Evolutionary conservation across 1,284 basidiomycete genomes (phyloP).

Genomic region (Boletus smithii): DNA sequence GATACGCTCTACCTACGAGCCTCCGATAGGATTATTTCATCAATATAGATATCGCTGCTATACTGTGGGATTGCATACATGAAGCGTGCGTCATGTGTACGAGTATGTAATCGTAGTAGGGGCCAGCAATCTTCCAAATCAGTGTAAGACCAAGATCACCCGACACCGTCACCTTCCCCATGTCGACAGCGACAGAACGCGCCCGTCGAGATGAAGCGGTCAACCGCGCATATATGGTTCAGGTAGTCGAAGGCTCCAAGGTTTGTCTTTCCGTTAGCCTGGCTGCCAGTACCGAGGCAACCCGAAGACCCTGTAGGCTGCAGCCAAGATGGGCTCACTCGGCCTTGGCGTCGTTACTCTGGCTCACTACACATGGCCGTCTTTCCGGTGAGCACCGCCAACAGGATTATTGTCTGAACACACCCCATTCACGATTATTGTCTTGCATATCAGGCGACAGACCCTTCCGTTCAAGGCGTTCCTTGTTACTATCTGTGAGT

Average conservation of each 20-base stretch:
- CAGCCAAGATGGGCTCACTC: constrained; percentile 47
- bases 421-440: neutral
- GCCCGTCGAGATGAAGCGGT: constrained; percentile 48
- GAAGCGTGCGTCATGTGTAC: neutral
- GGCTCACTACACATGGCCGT: constrained; percentile 74
- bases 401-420: neutral
- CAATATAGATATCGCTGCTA: neutral
- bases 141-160: neutral
- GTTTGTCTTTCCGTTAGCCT: constrained; percentile 28
- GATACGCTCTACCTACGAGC: constrained; percentile 1
- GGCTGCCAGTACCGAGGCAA: neutral
- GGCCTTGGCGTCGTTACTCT: constrained; percentile 62
- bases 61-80: neutral
- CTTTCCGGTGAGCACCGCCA: constrained; percentile 55
- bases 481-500: constrained; percentile 57
- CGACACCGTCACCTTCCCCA: constrained; percentile 18
- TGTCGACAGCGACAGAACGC: constrained; percentile 39
- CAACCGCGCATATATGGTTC: constrained; percentile 52
- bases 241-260: constrained; percentile 50
- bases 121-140: constrained; percentile 3
- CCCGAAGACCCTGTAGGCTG: constrained; percentile 47
- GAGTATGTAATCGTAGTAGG: constrained; percentile 1
- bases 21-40: neutral
- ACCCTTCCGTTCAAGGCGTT: constrained; percentile 81
- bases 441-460: constrained; percentile 53